phyloP scores from a whole-genome alignment of 2,329 filamentous ascomycete genomes.

The Fusarium guadeloupense region DNA sequence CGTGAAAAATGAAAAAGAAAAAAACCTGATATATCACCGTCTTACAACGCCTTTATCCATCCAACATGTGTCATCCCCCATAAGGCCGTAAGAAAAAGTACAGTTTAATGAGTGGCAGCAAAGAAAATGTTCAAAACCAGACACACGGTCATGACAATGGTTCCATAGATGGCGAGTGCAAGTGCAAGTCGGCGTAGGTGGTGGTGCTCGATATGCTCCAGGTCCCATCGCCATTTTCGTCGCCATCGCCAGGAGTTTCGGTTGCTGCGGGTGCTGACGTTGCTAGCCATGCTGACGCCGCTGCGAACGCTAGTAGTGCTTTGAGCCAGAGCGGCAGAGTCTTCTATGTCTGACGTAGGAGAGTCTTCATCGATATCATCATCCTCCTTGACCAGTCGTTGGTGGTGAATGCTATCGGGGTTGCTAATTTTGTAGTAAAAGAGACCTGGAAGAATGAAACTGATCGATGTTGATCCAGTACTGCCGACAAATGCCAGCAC shows the following conservation, averaged over 20 bases:
- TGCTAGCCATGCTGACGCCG: slow-evolving; percentile 49
- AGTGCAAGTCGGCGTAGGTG: slow-evolving; percentile 77
- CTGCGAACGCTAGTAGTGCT: slow-evolving; percentile 59
- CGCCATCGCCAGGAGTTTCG: slow-evolving; percentile 59
- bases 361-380: slow-evolving; percentile 76
- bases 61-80: slow-evolving; percentile 25
- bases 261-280: slow-evolving; percentile 39
- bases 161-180: slow-evolving; percentile 81
- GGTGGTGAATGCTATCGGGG: slow-evolving; percentile 86
- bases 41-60: slow-evolving; percentile 37
- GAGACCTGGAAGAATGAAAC: slow-evolving; percentile 92
- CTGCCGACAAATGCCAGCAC: slow-evolving; percentile 95
- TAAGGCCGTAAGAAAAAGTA: slow-evolving; percentile 26
- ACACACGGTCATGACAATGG: slow-evolving; percentile 89
- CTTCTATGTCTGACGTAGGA: slow-evolving; percentile 61
- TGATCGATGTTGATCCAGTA: slow-evolving; percentile 94
- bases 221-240: slow-evolving; percentile 66
- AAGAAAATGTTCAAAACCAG: slow-evolving; percentile 87
- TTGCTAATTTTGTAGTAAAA: slow-evolving; percentile 99
- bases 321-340: slow-evolving; percentile 54
- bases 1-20: too few species aligned
- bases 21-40: slow-evolving; percentile 35
- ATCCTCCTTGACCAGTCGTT: slow-evolving; percentile 88
- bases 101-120: slow-evolving; percentile 61
- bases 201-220: slow-evolving; percentile 71